These are phyloP conservation scores for Phytophthora cactorum DNA, from an alignment of 352 stramenopile genomes.

Conservation along the genomic window DNA sequence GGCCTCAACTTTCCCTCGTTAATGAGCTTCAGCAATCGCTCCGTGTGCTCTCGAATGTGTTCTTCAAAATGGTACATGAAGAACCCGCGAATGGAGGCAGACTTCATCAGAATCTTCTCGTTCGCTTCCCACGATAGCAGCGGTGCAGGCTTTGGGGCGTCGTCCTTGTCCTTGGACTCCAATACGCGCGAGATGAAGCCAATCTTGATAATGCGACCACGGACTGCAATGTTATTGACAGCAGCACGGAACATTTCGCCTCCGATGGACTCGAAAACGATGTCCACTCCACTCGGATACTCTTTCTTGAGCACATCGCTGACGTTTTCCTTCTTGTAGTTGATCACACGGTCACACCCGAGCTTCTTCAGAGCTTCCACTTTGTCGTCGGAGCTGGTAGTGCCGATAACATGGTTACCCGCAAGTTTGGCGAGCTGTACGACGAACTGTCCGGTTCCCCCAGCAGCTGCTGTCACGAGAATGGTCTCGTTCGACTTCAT, in stretches of 20 bases:
- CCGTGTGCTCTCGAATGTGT: slow-evolving; percentile 44
- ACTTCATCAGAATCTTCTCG: slow-evolving; percentile 45
- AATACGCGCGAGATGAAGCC: slow-evolving; percentile 22
- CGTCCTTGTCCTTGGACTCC: slow-evolving; percentile 26
- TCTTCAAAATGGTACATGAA: slow-evolving; percentile 42
- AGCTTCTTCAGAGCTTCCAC: background rate
- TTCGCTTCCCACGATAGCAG: slow-evolving; percentile 36
- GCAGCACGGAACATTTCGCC: slow-evolving; percentile 1
- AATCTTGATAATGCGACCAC: background rate
- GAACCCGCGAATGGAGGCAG: slow-evolving; percentile 43
- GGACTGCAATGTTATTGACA: background rate
- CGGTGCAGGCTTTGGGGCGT: slow-evolving; percentile 12
- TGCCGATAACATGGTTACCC: background rate
- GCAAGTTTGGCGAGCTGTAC: slow-evolving; percentile 1
- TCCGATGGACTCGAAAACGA: background rate
- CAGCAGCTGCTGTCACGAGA: background rate
- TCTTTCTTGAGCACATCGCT: background rate
- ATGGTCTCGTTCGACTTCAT: background rate
- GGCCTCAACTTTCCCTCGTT: slow-evolving; percentile 50
- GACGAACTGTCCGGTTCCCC: background rate
- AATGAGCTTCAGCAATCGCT: slow-evolving; percentile 48
- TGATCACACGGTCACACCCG: background rate
- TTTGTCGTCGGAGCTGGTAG: background rate
- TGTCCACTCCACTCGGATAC: background rate
- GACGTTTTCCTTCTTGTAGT: slow-evolving; percentile 1